Percentiles rank a stretch among this genome's conserved stretches.
phyloP scores from a whole-genome alignment of 2,329 filamentous ascomycete genomes.

The Xylariaceae sp. region DNA sequence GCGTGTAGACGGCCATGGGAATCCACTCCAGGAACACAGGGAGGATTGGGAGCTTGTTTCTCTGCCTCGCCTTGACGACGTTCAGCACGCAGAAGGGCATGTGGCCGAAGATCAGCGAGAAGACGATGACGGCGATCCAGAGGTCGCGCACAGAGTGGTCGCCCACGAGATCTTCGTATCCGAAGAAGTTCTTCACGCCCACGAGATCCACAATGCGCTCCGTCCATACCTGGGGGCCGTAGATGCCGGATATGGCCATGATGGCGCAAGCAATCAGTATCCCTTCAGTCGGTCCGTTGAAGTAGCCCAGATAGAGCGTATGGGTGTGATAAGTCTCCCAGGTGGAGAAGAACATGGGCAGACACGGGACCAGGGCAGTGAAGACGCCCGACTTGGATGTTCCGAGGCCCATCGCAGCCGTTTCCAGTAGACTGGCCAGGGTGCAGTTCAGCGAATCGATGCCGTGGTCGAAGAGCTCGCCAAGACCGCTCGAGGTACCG shows the following conservation, averaged over 20 bases:
- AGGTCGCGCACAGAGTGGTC: conserved; percentile 74
- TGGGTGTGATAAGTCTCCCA: conserved; percentile 99
- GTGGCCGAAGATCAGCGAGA: conserved; percentile 62
- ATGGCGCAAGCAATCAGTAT: conserved; percentile 79
- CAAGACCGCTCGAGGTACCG: conserved; percentile 87
- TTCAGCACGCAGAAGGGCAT: conserved; percentile 86
- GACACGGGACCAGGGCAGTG: conserved; percentile 80
- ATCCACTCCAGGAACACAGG: conserved; percentile 92
- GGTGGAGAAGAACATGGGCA: conserved; percentile 99
- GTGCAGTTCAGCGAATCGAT: conserved; percentile 98
- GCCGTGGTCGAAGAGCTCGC: conserved; percentile 96
- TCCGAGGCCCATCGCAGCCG: conserved; percentile 86
- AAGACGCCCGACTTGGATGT: conserved; percentile 79
- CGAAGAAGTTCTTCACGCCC: conserved; percentile 46
- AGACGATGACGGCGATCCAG: conserved; percentile 68
- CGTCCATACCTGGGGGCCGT: conserved; percentile 82
- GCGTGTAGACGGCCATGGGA: conserved; percentile 76
- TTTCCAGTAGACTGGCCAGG: conserved; percentile 81
- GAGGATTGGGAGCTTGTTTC: conserved; percentile 63
- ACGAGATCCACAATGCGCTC: conserved; percentile 64
- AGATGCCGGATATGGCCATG: conserved; percentile 82
- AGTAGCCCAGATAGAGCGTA: conserved; percentile 88
- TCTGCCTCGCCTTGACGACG: conserved; percentile 68
- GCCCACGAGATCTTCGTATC: conserved; percentile 53
- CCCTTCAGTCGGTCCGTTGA: conserved; percentile 96